These are phyloP conservation scores for Penicillium taxi DNA, from an alignment of 495 filamentous ascomycete genomes.

Conservation along the genomic window DNA sequence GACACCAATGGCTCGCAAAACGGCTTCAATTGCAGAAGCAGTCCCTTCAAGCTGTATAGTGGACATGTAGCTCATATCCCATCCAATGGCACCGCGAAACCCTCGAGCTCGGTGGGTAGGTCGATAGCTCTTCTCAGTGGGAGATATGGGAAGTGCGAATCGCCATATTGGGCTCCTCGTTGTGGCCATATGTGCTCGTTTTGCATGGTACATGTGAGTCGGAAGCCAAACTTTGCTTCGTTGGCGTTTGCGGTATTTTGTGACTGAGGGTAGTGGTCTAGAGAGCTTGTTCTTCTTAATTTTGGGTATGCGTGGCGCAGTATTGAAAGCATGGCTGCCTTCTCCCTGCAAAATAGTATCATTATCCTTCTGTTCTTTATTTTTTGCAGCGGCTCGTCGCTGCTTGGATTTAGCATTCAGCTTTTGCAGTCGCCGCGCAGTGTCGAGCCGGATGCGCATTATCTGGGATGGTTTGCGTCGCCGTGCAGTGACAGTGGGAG, in stretches of 20 bases:
- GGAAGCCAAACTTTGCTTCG: conserved; percentile 87
- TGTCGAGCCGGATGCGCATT: conserved; percentile 73
- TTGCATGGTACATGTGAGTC: conserved; percentile 89
- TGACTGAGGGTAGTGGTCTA: conserved; percentile 52
- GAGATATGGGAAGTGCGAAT: conserved; percentile 74
- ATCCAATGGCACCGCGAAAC: conserved; percentile 60
- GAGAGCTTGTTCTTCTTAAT: conserved; percentile 64
- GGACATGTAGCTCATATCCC: conserved; percentile 95
- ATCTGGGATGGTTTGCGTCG: conserved; percentile 62
- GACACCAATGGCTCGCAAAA: conserved; percentile 54
- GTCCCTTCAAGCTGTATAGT: conserved; percentile 72
- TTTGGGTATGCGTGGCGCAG: conserved; percentile 52
- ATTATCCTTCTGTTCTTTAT: conserved; percentile 26
- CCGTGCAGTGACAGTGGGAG: conserved; percentile 67
- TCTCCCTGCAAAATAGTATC: conserved; percentile 25
- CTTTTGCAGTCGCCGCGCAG: conserved; percentile 60
- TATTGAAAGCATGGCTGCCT: conserved; percentile 30
- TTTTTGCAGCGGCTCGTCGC: conserved; percentile 30
- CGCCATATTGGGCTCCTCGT: conserved; percentile 77
- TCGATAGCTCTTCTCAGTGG: conserved; percentile 82
- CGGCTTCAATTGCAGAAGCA: conserved; percentile 50
- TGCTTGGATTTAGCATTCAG: conserved; percentile 52
- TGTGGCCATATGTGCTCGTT: conserved; percentile 78
- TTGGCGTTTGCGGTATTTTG: conserved; percentile 80
- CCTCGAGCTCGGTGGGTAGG: conserved; percentile 76